Percentiles rank a stretch among this genome's conserved stretches.
These are phyloP conservation scores for Penicillium malachiteum DNA, from an alignment of 495 filamentous ascomycete genomes.

Conservation along the genomic window DNA sequence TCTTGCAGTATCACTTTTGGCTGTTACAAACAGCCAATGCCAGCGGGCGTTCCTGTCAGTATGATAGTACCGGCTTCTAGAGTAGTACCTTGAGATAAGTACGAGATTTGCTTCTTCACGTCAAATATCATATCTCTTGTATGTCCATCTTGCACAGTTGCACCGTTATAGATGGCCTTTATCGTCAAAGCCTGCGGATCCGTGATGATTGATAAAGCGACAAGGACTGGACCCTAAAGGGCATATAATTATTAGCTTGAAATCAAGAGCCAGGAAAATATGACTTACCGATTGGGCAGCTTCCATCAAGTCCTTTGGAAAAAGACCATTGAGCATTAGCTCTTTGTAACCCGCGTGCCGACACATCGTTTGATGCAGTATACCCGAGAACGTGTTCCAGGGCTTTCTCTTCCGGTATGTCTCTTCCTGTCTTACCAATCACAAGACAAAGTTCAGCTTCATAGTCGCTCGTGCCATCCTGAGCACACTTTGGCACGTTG, in stretches of 20 bases:
- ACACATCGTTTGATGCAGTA: conserved; percentile 42
- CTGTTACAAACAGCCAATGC: conserved; percentile 43
- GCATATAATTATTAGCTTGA: conserved; percentile 7
- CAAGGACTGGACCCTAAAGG: conserved; percentile 36
- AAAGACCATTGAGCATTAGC: conserved; percentile 41
- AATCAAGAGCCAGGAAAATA: not conserved
- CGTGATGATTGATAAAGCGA: conserved; percentile 29
- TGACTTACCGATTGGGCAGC: conserved; percentile 31
- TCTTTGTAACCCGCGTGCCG: conserved; percentile 35
- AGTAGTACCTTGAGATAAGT: conserved; percentile 43
- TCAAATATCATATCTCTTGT: conserved; percentile 35
- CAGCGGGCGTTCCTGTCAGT: conserved; percentile 42
- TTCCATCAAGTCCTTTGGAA: conserved; percentile 43
- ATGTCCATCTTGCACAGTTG: conserved; percentile 14
- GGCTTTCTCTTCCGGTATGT: conserved; percentile 41
- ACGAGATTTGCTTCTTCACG: conserved; percentile 30
- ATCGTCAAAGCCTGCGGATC: conserved; percentile 20
- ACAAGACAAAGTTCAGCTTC: conserved; percentile 46
- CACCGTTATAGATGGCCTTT: conserved; percentile 11
- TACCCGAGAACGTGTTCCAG: conserved; percentile 45
- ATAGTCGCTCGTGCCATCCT: conserved; percentile 49
- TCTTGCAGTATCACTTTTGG: conserved; percentile 47
- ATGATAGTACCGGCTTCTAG: conserved; percentile 38
- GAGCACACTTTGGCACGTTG: conserved; percentile 42
- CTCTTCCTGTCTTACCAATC: conserved; percentile 37